phyloP scores from a whole-genome alignment of 768 basidiomycete species.

The Suillus subluteus region DNA sequence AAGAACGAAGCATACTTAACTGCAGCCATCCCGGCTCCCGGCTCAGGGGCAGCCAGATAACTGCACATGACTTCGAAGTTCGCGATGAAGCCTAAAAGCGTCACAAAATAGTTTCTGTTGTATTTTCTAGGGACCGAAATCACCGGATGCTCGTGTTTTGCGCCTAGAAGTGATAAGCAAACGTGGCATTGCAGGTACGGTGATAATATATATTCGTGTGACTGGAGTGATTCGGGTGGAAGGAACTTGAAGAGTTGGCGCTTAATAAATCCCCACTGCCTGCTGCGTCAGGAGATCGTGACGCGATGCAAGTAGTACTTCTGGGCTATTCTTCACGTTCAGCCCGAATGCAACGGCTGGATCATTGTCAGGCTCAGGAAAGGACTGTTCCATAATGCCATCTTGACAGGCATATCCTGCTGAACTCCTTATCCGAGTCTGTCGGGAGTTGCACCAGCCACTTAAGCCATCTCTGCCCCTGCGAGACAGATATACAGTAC shows the following conservation, averaged over 20 bases:
- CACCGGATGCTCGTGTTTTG: too few relatives aligned
- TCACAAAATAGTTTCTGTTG: conserved; percentile 23
- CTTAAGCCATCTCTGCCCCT: conserved; percentile 30
- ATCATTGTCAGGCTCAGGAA: conserved; percentile 24
- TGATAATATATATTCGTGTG: too few relatives aligned
- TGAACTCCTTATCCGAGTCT: conserved; percentile 27
- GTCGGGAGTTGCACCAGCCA: conserved; percentile 39
- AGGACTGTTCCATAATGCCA: conserved; percentile 24
- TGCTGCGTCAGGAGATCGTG: too few relatives aligned
- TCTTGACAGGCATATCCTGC: conserved; percentile 22
- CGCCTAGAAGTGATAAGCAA: too few relatives aligned
- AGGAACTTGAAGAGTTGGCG: too few relatives aligned
- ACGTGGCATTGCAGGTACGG: too few relatives aligned
- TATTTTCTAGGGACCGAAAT: conserved; percentile 1
- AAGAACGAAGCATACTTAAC: conserved; percentile 28
- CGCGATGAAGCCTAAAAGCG: not conserved
- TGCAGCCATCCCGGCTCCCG: conserved; percentile 17
- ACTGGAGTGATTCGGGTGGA: too few relatives aligned
- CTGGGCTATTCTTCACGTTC: not conserved
- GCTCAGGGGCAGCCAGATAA: conserved; percentile 25
- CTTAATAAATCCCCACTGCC: too few relatives aligned
- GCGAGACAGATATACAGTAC: conserved; percentile 29
- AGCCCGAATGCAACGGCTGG: conserved; percentile 26
- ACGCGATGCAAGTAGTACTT: too few relatives aligned
- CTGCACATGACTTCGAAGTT: conserved; percentile 14